Evolutionary conservation across 345 rosid genomes (phyloP).

Genomic region (Salix caprea): DNA sequence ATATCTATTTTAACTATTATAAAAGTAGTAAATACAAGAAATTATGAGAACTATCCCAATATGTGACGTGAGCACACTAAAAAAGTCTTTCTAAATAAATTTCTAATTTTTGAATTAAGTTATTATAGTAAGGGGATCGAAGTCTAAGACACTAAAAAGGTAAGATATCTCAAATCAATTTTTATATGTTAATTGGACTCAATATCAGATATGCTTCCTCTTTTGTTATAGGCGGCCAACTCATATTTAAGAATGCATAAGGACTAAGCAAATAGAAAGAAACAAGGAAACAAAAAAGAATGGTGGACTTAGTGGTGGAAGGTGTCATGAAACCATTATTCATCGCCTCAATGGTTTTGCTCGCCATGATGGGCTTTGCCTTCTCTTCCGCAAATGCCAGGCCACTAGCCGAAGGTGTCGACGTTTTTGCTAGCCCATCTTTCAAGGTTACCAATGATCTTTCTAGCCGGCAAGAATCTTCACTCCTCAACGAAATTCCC

Average conservation of each 20-base stretch:
- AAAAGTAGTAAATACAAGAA: too few species aligned
- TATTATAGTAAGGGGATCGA: too few species aligned
- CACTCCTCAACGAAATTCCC: too few species aligned
- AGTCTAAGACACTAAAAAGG: too few species aligned
- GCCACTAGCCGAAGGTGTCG: background rate
- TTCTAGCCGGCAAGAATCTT: background rate
- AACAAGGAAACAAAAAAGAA: background rate
- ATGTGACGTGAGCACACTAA: too few species aligned
- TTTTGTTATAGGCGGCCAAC: background rate
- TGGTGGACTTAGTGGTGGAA: background rate
- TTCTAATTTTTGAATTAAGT: too few species aligned
- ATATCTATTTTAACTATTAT: too few species aligned
- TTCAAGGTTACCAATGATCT: too few species aligned
- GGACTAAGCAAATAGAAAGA: background rate
- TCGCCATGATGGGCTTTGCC: background rate
- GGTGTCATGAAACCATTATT: background rate
- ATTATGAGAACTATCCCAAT: too few species aligned
- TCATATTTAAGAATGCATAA: background rate
- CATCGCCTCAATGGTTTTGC: background rate
- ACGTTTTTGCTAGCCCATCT: background rate
- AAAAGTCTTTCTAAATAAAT: too few species aligned
- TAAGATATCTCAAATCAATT: too few species aligned
- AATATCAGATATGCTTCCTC: background rate
- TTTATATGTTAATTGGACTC: too few species aligned
- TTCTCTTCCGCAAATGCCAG: background rate